A percentile compares a stretch with the other conserved stretches of the same genome.
These are phyloP conservation scores for Linanthus parryae DNA, from an alignment of 148 eudicot species.

Conservation along the genomic window DNA sequence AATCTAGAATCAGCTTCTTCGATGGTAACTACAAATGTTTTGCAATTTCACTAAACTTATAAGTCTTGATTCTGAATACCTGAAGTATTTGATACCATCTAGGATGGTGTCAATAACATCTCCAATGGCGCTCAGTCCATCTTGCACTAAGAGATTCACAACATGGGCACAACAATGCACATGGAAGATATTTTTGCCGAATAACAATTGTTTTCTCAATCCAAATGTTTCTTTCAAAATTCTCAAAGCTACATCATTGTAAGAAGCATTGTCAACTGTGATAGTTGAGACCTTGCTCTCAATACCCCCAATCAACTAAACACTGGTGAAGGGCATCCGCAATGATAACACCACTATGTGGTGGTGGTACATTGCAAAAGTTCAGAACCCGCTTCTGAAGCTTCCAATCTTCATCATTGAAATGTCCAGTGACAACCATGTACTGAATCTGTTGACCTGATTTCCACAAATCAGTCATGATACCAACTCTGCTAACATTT, in stretches of 20 bases:
- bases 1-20: slow-evolving; percentile 2
- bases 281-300: slow-evolving; percentile 5
- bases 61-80: background rate
- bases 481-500: background rate
- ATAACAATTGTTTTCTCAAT: background rate
- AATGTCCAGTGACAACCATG: slow-evolving; percentile 7
- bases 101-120: background rate
- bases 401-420: slow-evolving; percentile 1
- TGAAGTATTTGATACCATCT: background rate
- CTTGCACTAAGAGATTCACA: slow-evolving; percentile 5
- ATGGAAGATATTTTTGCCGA: slow-evolving; percentile 1
- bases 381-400: slow-evolving; percentile 1
- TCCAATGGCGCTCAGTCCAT: background rate
- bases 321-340: background rate
- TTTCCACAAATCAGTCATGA: background rate
- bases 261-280: background rate
- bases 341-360: slow-evolving; percentile 9
- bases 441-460: slow-evolving; percentile 2
- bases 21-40: slow-evolving; percentile 8
- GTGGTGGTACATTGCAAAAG: slow-evolving; percentile 4
- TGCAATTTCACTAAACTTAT: background rate
- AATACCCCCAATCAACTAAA: background rate
- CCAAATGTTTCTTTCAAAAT: background rate
- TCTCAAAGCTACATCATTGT: background rate
- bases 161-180: slow-evolving; percentile 9